Conservation (phyloP, 2,329 filamentous ascomycete species). For the Canariomyces notabilis region DNA sequence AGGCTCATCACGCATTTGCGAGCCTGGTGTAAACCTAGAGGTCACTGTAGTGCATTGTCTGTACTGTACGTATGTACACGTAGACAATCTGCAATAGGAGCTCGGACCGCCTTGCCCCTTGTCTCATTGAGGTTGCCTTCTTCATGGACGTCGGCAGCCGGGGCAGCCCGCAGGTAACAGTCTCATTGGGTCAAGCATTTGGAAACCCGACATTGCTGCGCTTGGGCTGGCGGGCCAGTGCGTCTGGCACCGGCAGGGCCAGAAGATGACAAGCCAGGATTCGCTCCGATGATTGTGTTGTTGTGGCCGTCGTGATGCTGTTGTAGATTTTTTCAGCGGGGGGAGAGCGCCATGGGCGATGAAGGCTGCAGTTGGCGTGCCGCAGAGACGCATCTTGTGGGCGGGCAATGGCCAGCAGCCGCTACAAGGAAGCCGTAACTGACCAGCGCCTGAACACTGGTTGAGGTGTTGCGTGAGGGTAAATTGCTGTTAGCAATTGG, state of each 20-base stretch:
- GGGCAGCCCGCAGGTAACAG: conserved; percentile 12
- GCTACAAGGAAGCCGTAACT: conserved; percentile 6
- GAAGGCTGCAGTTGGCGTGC: neutral
- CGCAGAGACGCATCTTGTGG: conserved; percentile 4
- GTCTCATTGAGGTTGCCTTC: conserved; percentile 11
- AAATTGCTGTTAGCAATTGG: conserved; percentile 7
- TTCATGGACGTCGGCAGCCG: conserved; percentile 23
- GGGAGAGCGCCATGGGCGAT: neutral
- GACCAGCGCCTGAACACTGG: conserved; percentile 1
- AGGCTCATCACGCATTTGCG: neutral
- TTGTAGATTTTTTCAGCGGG: neutral
- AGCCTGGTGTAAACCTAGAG: neutral
- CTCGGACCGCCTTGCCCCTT: conserved; percentile 21
- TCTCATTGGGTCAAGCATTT: conserved; percentile 18
- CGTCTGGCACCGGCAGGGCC: conserved; percentile 17
- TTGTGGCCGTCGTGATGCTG: too few relatives aligned
- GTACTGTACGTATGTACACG: neutral
- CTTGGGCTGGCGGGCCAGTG: conserved; percentile 21
- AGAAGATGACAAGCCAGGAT: conserved; percentile 6
- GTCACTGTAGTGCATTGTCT: neutral
- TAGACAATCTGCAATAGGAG: conserved; percentile 1
- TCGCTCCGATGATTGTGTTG: conserved; percentile 2
- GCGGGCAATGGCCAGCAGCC: conserved; percentile 5
- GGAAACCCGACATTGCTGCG: conserved; percentile 13
- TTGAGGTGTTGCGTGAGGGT: too few relatives aligned